Evolutionary conservation across 2,329 filamentous ascomycete species (phyloP).

Genomic region (Hymenoscyphus occultus): DNA sequence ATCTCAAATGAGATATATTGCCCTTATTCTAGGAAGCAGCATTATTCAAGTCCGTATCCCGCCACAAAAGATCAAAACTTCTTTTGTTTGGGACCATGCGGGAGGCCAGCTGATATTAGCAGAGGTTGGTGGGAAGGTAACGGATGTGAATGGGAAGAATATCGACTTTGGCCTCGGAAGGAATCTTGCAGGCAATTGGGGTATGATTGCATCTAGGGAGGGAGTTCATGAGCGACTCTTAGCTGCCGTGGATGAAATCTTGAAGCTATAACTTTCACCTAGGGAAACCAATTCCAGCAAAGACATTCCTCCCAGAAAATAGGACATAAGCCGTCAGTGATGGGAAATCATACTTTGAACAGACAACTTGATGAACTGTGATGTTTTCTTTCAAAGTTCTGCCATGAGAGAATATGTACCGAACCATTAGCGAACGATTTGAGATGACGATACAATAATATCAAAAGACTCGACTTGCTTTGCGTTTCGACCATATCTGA

Average conservation of each 20-base stretch:
- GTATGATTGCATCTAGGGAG: slow-evolving; percentile 18
- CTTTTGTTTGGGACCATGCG: slow-evolving; percentile 51
- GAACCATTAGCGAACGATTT: no score
- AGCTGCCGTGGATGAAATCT: not conserved
- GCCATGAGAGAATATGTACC: no score
- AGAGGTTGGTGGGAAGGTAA: slow-evolving; percentile 49
- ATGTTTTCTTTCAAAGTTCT: no score
- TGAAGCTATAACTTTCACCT: not conserved
- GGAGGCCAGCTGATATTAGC: slow-evolving; percentile 50
- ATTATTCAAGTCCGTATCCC: slow-evolving; percentile 50
- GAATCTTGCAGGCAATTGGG: slow-evolving; percentile 39
- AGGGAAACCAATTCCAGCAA: not conserved
- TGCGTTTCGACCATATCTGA: no score
- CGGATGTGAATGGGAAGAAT: slow-evolving; percentile 47
- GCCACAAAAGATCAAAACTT: slow-evolving; percentile 34
- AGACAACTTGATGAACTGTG: no score
- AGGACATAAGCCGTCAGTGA: no score
- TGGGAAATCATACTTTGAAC: no score
- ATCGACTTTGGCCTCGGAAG: slow-evolving; percentile 47
- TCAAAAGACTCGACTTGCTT: no score
- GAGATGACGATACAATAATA: no score
- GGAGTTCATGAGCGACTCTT: not conserved
- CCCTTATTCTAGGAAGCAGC: slow-evolving; percentile 48
- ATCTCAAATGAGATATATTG: slow-evolving; percentile 52
- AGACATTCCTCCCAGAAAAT: no score